Evolutionary conservation across 2,329 filamentous ascomycete species (phyloP).

Genomic region (Cercospora sp.): DNA sequence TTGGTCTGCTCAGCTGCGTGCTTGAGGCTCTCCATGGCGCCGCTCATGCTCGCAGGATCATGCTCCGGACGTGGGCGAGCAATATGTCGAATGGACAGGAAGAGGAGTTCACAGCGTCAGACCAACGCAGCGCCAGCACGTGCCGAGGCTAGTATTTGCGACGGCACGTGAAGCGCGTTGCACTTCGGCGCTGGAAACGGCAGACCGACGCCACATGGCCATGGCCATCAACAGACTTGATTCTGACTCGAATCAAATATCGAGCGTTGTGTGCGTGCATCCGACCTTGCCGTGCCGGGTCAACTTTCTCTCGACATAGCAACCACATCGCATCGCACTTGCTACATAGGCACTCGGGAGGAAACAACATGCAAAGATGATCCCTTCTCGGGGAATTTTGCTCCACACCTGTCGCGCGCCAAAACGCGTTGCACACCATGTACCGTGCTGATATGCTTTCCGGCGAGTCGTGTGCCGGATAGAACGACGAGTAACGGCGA

Average conservation of each 20-base stretch:
- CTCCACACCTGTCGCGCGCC: background rate
- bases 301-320: background rate
- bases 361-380: background rate
- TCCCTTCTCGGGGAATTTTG: background rate
- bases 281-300: background rate
- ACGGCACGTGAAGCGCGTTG: background rate
- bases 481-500: background rate
- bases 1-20: conserved; percentile 36
- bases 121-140: background rate
- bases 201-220: background rate
- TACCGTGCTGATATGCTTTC: background rate
- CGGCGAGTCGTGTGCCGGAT: background rate
- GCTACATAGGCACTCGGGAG: background rate
- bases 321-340: background rate
- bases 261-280: background rate
- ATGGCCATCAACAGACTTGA: background rate
- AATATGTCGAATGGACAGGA: background rate
- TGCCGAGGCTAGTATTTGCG: background rate
- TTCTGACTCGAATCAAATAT: background rate
- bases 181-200: background rate
- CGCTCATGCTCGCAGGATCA: conserved; percentile 10
- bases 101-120: background rate
- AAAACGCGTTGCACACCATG: background rate
- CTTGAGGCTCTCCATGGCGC: conserved; percentile 35
- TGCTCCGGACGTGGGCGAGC: background rate